phyloP scores from a whole-genome alignment of 1,284 basidiomycete species.

The Fistulina hepatica region DNA sequence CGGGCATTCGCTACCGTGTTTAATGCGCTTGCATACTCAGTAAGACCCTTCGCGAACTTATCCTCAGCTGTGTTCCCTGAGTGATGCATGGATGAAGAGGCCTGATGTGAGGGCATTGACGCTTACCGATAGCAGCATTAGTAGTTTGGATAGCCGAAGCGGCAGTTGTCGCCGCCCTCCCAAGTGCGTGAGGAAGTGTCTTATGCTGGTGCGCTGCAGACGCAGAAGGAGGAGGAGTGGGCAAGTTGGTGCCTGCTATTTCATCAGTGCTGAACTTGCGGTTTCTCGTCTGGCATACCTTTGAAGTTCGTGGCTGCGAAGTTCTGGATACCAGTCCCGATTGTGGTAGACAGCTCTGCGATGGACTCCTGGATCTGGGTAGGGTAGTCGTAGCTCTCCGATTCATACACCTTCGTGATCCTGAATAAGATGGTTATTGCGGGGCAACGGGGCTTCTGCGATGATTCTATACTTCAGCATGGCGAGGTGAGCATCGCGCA shows the following conservation, averaged over 20 bases:
- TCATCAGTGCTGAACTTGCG: too few relatives aligned
- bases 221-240: conserved; percentile 57
- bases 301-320: conserved; percentile 88
- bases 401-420: conserved; percentile 79
- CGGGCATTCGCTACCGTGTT: conserved; percentile 84
- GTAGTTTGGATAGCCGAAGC: neutral
- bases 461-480: conserved; percentile 58
- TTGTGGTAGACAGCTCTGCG: conserved; percentile 57
- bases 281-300: conserved; percentile 37
- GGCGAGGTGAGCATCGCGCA: conserved; percentile 69
- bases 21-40: conserved; percentile 73
- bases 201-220: conserved; percentile 62
- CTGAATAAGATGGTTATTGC: too few relatives aligned
- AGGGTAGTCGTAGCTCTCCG: conserved; percentile 84
- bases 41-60: conserved; percentile 52
- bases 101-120: too few relatives aligned
- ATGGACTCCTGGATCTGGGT: conserved; percentile 68
- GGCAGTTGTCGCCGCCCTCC: conserved; percentile 59
- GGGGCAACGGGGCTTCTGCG: conserved; percentile 3
- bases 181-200: conserved; percentile 91
- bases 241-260: conserved; percentile 82
- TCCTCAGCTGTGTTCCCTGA: too few relatives aligned
- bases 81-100: too few relatives aligned
- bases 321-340: conserved; percentile 70
- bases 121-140: neutral